Percentiles rank a stretch among this genome's conserved stretches.
Evolutionary conservation across 768 basidiomycete genomes (phyloP).

Genomic region (Coprinopsis cinerea): DNA sequence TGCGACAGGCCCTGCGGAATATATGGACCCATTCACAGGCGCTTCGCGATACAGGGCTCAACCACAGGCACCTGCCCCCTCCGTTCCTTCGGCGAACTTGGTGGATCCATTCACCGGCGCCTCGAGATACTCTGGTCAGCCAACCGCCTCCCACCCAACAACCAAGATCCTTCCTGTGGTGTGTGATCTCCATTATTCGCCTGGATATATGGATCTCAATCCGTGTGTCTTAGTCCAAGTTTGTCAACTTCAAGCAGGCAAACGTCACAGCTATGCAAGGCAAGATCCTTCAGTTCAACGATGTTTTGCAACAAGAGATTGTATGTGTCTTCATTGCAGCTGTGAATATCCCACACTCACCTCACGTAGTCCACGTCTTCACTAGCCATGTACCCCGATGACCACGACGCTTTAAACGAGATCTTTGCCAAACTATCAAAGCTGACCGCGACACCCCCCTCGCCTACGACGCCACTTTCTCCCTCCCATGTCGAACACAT

Average conservation of each 20-base stretch:
- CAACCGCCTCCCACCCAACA: slow-evolving; percentile 21
- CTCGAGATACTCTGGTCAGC: slow-evolving; percentile 51
- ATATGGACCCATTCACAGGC: slow-evolving; percentile 70
- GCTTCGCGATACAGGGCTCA: slow-evolving; percentile 53
- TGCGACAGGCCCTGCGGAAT: slow-evolving; percentile 26
- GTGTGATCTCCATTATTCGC: slow-evolving; percentile 14
- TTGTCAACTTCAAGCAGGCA: slow-evolving; percentile 81
- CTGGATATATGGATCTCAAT: not conserved
- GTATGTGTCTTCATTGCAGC: slow-evolving; percentile 35
- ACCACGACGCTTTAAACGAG: slow-evolving; percentile 52
- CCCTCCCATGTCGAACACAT: slow-evolving; percentile 56
- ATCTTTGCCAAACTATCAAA: slow-evolving; percentile 54
- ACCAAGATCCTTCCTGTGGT: slow-evolving; percentile 48
- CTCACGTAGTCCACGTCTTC: slow-evolving; percentile 56
- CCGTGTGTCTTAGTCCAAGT: slow-evolving; percentile 39
- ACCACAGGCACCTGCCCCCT: slow-evolving; percentile 28
- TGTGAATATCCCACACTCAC: not conserved
- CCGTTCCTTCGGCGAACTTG: slow-evolving; percentile 25
- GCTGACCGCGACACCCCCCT: slow-evolving; percentile 33
- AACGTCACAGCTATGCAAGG: slow-evolving; percentile 71
- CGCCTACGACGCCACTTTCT: slow-evolving; percentile 25
- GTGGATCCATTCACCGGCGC: slow-evolving; percentile 67
- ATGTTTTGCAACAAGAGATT: slow-evolving; percentile 58
- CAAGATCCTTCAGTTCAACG: slow-evolving; percentile 74
- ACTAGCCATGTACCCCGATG: slow-evolving; percentile 67